phyloP scores from a whole-genome alignment of 176 grass and related monocot genomes.

The Oryza meyeriana region DNA sequence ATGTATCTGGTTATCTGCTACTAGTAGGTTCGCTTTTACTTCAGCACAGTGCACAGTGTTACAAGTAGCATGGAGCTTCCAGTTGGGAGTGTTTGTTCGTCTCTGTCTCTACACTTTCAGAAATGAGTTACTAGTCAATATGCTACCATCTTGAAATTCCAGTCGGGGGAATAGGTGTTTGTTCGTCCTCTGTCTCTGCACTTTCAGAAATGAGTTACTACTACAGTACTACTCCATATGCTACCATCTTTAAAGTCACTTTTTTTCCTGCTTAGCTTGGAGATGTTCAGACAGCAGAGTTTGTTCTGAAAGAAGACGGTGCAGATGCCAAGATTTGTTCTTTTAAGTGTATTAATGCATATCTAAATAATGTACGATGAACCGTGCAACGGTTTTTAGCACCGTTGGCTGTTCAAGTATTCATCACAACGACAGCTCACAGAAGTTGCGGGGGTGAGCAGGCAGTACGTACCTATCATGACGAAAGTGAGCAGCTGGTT shows the following conservation, averaged over 20 bases:
- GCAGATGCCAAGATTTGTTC: neutral
- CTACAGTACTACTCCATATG: neutral
- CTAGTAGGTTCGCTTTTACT: neutral
- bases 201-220: neutral
- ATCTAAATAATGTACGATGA: neutral
- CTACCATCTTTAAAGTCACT: neutral
- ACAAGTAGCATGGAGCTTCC: neutral
- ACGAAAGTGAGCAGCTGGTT: constrained; percentile 70
- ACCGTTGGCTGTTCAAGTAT: neutral
- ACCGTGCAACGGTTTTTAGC: neutral
- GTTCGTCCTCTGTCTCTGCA: neutral
- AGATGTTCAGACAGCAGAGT: neutral
- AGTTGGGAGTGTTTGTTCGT: neutral
- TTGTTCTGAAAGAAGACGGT: neutral
- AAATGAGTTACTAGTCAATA: no score
- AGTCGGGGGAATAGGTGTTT: neutral
- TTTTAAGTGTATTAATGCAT: neutral
- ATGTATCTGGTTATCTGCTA: neutral
- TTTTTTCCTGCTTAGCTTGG: neutral
- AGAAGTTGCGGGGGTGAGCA: neutral
- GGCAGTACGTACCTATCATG: constrained; percentile 54
- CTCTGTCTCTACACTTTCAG: no score
- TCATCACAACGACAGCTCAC: neutral
- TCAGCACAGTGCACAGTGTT: neutral
- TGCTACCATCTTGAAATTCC: neutral